Base-by-base conservation (phyloP, 768 basidiomycete species). In the Clathrus columnatus region DNA sequence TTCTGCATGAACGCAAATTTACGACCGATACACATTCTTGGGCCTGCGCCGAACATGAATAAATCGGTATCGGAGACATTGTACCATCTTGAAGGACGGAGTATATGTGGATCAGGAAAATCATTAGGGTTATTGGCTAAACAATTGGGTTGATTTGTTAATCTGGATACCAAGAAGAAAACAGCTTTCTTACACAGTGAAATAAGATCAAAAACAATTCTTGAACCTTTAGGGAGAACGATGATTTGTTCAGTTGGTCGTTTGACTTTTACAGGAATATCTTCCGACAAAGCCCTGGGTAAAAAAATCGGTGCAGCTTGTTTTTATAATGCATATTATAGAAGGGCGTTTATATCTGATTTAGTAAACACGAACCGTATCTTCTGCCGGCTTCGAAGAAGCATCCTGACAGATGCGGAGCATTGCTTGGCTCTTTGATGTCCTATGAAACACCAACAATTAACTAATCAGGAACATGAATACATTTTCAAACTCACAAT, bases 1-100 rank as follows among this genome's bases (percentile, higher is more conserved):
- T 72, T 70, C 61, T 83, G 80, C 0, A 70, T 72, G 0, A 72
- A 70, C 2, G 81, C 78, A 59, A 84, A 83, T 57, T 73, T 78
- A 26, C 77, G 68, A 4, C 81, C 82, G 11, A 81, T 65, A 58
- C 82, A 84, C 16, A 64, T 61, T 16, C 80, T 73, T 27, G 79
- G 78, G 47, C 77, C 77, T 73, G 57, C 48, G 20, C 62, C 57
- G 51, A 70, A 70, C 2, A 53, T 29, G 24, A 57, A 23, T 4
- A 55, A 27, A n/a, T 62, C 63, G 10, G 59, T 47, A 17, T 64
- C 62, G 8, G 55, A 61, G 17, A 72, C 59, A 3, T 70, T 73
- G 48, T 76, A 68, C 79, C 79, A 80, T 41, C 80, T 67, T 1
- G 76, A 78, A 1, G 79, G 80, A 48, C 69, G 72, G 68, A 68